Evolutionary conservation across 2,329 filamentous ascomycete species (phyloP), one percentile per base, ranked within the genome.

Genomic region (Fusarium sp.): DNA sequence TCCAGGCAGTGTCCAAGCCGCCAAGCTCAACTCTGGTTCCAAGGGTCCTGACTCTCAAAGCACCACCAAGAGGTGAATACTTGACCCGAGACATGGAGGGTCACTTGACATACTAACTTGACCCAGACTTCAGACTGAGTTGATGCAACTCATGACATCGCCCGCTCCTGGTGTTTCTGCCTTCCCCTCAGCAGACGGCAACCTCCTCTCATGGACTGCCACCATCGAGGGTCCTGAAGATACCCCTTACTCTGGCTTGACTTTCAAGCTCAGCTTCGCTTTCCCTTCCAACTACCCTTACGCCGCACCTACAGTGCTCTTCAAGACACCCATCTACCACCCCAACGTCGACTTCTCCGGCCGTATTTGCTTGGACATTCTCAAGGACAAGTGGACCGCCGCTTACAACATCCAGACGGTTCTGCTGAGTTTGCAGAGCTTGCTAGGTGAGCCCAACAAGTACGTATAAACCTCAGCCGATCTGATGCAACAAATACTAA

Each of bases 301-400:
- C 80, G 88, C 91, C 3, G 89, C 96, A 23, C 96, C 96, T 1
- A 93, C 92, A 4, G 96, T 99, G 20, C 87, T 97, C 63, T 99
- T 98, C 89, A 97, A 94, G 85, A 99, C 97, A 9, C 96, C 96
- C 40, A 98, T 99, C 82, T 99, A 98, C 86, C 96, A 99, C 81
- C 96, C 96, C 56, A 99, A 99, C 76, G 93, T 99, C 74, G 96
- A 99, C 83, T 98, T 99, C 84, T 94, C 92, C 5, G 96, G 96
- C 42, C 89, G 96, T 59, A 99, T 99, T 81, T 99, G 96, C 80
- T 87, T 99, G 66, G 97, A 99, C 78, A 99, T 99, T 73, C 86
- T 99, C 71, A 98, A 98, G 87, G 96, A 98, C 81, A 98, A 98
- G 84, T 99, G 96, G 96, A 97, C 94, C 63, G 94, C 96, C 20